Base-by-base conservation (phyloP, 1,284 basidiomycete species). In the Marasmius oreades region DNA sequence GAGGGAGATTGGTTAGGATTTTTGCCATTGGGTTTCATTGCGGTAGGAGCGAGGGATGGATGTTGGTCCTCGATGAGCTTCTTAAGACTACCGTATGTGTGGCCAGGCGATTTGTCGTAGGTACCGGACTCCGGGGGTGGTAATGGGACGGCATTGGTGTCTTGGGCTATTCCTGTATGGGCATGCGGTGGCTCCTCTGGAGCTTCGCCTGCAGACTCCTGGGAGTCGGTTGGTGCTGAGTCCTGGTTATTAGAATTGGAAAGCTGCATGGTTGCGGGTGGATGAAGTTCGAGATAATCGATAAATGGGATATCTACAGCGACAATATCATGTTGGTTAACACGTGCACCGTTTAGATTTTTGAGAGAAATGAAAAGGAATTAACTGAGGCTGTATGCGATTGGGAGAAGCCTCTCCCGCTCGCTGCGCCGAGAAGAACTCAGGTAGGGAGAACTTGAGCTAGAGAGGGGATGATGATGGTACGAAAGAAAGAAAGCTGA, bases 41-140 rank as follows among this genome's bases (percentile, higher is more conserved):
- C 14, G 8, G 56, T 56, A 3, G 57, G 47, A 0, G 55, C 51
- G 37, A 58, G 65, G 65, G 44, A 70, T 73, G 39, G 75, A 69
- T 20, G 73, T 70, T 54, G 68, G 24, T 39, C 23, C 34, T 62
- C 58, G 66, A 68, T 63, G 46, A 80, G 72, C 56, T 72, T 76
- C 59, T 76, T 71, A 37, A 86, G 75, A 52, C 73, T 72, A 39
- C 69, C 67, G 58, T 76, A 74, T 52, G 81, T 83, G 64, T 72
- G 73, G n/a, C 81, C 82, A 18, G 82, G 80, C 61, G 80, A 73
- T 67, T 85, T 85, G 37, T 78, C 77, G 61, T 77, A 77, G 23
- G 75, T 66, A 51, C 76, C 69, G 1, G 77, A 63, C 34, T 85
- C 82, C 42, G 80, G 80, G 4, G 82, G 81, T 11, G 83, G 83